A percentile compares a stretch with the other conserved stretches of the same genome.
Evolutionary conservation across 2,329 filamentous ascomycete genomes (phyloP).

Genomic region (Penicillium crustosum): DNA sequence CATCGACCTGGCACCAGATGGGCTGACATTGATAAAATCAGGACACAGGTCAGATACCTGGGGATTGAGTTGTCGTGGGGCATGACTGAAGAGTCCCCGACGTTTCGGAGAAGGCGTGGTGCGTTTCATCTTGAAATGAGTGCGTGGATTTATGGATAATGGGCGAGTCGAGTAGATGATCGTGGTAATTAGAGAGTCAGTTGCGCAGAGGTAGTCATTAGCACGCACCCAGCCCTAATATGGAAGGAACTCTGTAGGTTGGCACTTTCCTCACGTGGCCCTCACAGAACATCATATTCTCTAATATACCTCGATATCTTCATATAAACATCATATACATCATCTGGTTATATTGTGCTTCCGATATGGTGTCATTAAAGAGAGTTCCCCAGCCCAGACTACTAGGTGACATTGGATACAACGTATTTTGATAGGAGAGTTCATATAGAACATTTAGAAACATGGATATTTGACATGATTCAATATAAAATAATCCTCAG

Average conservation of each 20-base stretch:
- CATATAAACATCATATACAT: background rate
- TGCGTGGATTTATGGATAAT: background rate
- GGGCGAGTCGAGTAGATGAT: rapidly evolving
- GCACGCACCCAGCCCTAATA: slow-evolving; percentile 1
- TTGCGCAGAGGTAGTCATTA: rapidly evolving
- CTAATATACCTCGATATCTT: too few species aligned
- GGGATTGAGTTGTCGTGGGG: background rate
- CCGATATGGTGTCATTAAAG: background rate
- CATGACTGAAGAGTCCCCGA: too few species aligned
- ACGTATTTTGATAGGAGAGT: background rate
- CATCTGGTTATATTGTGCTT: background rate
- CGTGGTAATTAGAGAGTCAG: background rate
- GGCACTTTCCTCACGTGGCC: background rate
- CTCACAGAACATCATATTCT: background rate
- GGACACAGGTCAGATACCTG: background rate
- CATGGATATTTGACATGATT: too few species aligned
- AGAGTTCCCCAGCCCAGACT: background rate
- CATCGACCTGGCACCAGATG: background rate
- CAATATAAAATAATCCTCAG: background rate
- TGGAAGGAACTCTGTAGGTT: background rate
- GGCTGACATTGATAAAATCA: background rate
- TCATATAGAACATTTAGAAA: background rate
- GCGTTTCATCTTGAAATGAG: background rate
- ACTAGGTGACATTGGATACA: background rate
- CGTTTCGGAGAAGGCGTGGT: background rate